Percentiles rank a stretch among this genome's conserved stretches.
Conservation (phyloP, 768 basidiomycete genomes). For the Lentinula sp. region DNA sequence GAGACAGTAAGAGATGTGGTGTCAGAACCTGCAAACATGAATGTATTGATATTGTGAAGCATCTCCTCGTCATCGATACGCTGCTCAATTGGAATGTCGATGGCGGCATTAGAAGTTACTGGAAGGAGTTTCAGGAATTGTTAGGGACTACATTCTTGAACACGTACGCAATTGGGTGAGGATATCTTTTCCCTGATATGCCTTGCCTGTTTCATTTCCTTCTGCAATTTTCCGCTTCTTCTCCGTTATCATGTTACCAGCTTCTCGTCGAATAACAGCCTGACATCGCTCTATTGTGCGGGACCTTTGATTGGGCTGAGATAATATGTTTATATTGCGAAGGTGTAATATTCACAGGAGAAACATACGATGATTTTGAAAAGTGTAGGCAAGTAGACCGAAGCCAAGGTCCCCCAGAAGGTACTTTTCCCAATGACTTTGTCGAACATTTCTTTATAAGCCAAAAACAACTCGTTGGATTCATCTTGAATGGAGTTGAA, state of each 20-base stretch:
- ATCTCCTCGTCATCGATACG: slow-evolving; percentile 86
- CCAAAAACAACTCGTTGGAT: slow-evolving; percentile 69
- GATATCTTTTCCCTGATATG: slow-evolving; percentile 65
- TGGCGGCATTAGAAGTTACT: slow-evolving; percentile 84
- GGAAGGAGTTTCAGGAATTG: not conserved
- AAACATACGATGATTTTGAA: slow-evolving; percentile 50
- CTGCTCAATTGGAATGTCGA: slow-evolving; percentile 60
- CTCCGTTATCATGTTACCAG: slow-evolving; percentile 70
- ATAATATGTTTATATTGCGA: not conserved
- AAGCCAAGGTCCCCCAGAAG: slow-evolving; percentile 37
- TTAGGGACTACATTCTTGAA: slow-evolving; percentile 1
- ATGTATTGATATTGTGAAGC: slow-evolving; percentile 79
- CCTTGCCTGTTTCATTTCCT: slow-evolving; percentile 42
- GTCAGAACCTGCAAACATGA: slow-evolving; percentile 89
- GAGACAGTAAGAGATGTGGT: slow-evolving; percentile 79
- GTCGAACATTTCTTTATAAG: slow-evolving; percentile 85
- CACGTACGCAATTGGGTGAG: slow-evolving; percentile 69
- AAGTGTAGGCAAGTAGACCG: slow-evolving; percentile 54
- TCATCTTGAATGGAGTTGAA: slow-evolving; percentile 82
- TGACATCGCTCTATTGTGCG: slow-evolving; percentile 51
- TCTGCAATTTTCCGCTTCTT: slow-evolving; percentile 73
- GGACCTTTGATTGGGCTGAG: slow-evolving; percentile 48
- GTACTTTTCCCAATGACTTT: slow-evolving; percentile 55
- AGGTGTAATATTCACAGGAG: not conserved
- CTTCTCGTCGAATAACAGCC: slow-evolving; percentile 58